These are phyloP conservation scores for Boletus edulis DNA, from an alignment of 768 basidiomycete genomes.

Conservation along the genomic window DNA sequence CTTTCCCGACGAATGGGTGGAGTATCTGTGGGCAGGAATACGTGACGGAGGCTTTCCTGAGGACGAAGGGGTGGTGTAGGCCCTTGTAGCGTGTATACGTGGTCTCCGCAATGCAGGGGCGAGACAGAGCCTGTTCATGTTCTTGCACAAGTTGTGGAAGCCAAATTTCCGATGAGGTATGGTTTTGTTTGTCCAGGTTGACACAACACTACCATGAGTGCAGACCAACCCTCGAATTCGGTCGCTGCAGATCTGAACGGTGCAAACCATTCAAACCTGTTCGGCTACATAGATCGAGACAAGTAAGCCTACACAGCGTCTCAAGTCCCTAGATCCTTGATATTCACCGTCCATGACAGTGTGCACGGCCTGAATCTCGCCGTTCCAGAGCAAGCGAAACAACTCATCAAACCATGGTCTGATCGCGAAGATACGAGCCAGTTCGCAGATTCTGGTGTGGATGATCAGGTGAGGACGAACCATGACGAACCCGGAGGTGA, in stretches of 20 bases:
- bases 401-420: slow-evolving; percentile 79
- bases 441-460: slow-evolving; percentile 77
- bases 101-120: slow-evolving; percentile 12
- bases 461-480: slow-evolving; percentile 65
- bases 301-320: slow-evolving; percentile 41
- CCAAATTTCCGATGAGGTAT: slow-evolving; percentile 13
- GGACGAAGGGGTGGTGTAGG: slow-evolving; percentile 17
- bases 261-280: slow-evolving; percentile 54
- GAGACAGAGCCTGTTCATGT: slow-evolving; percentile 29
- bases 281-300: slow-evolving; percentile 59
- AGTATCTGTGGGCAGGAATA: slow-evolving; percentile 1
- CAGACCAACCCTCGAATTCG: slow-evolving; percentile 36
- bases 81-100: slow-evolving; percentile 3
- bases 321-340: neutral
- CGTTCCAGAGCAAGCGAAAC: slow-evolving; percentile 78
- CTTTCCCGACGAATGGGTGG: slow-evolving; percentile 13
- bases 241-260: slow-evolving; percentile 45
- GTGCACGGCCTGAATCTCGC: slow-evolving; percentile 79
- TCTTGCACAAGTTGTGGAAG: neutral
- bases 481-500: neutral
- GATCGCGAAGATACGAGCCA: slow-evolving; percentile 63
- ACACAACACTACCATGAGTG: slow-evolving; percentile 8
- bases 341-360: slow-evolving; percentile 35
- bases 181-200: slow-evolving; percentile 17
- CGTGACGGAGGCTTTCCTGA: slow-evolving; percentile 4